Conservation (phyloP, 495 filamentous ascomycete species). For the Achaetomiella virescens region DNA sequence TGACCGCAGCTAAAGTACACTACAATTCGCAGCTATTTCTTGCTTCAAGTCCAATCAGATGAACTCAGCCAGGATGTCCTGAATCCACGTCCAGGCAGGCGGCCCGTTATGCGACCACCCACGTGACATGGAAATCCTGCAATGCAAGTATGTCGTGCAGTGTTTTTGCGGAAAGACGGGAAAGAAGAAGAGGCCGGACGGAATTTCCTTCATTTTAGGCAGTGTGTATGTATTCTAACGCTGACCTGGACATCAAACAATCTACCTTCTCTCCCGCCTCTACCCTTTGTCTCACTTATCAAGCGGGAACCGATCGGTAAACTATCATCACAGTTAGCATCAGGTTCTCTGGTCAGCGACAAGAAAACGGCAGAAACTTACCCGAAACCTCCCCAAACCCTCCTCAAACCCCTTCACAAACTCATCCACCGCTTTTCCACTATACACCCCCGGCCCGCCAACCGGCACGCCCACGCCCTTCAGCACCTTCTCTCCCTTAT, state of each 20-base stretch:
- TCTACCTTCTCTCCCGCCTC: not conserved
- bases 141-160: slow-evolving; percentile 37
- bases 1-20: too few relatives aligned
- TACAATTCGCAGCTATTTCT: too few relatives aligned
- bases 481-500: slow-evolving; percentile 35
- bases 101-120: slow-evolving; percentile 29
- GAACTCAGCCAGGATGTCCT: not conserved
- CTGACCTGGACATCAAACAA: not conserved
- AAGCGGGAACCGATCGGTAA: slow-evolving; percentile 50
- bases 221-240: too few relatives aligned
- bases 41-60: not conserved
- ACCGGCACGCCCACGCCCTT: slow-evolving; percentile 29
- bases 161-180: slow-evolving; percentile 15
- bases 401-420: slow-evolving; percentile 48
- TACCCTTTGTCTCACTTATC: slow-evolving; percentile 26
- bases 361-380: slow-evolving; percentile 13
- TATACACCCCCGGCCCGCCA: slow-evolving; percentile 46
- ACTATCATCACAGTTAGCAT: slow-evolving; percentile 16
- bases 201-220: too few relatives aligned
- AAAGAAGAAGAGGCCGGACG: not conserved
- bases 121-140: slow-evolving; percentile 33
- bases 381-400: slow-evolving; percentile 59
- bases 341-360: not conserved
- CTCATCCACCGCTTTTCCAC: slow-evolving; percentile 24
- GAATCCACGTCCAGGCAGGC: not conserved